Conservation (phyloP, 768 basidiomycete species). For the Galerina marginata region DNA sequence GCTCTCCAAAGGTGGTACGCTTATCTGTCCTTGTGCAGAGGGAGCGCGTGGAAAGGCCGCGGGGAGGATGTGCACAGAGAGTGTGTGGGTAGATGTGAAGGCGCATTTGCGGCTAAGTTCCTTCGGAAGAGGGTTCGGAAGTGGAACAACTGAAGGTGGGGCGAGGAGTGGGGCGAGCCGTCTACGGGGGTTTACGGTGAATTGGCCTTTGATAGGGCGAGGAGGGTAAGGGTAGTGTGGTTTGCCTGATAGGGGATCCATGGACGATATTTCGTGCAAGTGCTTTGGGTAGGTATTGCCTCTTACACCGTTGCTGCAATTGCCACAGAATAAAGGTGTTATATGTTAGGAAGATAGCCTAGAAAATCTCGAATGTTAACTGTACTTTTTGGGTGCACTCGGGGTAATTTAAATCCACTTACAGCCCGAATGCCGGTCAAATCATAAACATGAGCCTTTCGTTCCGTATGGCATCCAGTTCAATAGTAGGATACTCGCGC, state of each 20-base stretch:
- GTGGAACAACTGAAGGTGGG: slow-evolving; percentile 18
- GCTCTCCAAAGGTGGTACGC: slow-evolving; percentile 20
- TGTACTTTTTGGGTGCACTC: not conserved
- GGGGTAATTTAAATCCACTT: slow-evolving; percentile 1
- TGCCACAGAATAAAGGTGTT: no score
- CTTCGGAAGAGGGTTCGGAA: slow-evolving; percentile 19
- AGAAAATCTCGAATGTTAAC: no score
- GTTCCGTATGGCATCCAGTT: no score
- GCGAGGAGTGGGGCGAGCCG: slow-evolving; percentile 21
- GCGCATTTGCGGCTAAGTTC: slow-evolving; percentile 16
- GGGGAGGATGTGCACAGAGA: slow-evolving; percentile 28
- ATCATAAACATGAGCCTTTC: not conserved
- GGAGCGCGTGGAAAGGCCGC: slow-evolving; percentile 28
- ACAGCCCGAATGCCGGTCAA: slow-evolving; percentile 5
- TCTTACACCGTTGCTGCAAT: no score
- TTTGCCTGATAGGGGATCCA: slow-evolving; percentile 25
- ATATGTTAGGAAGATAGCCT: no score
- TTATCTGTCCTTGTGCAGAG: slow-evolving; percentile 20
- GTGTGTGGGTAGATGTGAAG: slow-evolving; percentile 26
- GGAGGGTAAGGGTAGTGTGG: slow-evolving; percentile 22
- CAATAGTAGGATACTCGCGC: no score
- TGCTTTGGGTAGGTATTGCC: not conserved
- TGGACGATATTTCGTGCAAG: not conserved
- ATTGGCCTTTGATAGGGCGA: slow-evolving; percentile 17
- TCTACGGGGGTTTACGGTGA: slow-evolving; percentile 23